phyloP scores from a whole-genome alignment of 2,329 filamentous ascomycete species.

The Xylaria sp. region DNA sequence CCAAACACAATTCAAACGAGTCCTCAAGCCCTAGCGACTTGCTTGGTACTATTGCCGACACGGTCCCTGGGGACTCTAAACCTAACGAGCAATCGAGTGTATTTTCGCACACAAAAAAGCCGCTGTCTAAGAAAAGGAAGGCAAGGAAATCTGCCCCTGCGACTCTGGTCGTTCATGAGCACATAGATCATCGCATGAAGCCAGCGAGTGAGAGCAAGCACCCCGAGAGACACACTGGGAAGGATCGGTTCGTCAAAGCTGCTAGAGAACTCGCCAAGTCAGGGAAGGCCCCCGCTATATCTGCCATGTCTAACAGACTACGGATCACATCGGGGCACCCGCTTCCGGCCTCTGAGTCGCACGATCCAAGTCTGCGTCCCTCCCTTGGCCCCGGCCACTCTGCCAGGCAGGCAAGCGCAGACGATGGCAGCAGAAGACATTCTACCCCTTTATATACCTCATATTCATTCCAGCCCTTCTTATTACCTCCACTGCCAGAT shows the following conservation, averaged over 20 bases:
- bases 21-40: background rate
- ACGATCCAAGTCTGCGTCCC: background rate
- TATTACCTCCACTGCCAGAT: constrained; percentile 16
- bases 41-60: background rate
- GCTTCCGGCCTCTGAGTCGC: background rate
- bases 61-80: background rate
- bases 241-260: constrained; percentile 41
- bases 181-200: constrained; percentile 6
- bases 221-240: constrained; percentile 34
- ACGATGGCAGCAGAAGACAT: constrained; percentile 55
- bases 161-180: constrained; percentile 35
- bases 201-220: constrained; percentile 29
- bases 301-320: constrained; percentile 29
- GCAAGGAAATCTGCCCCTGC: constrained; percentile 56
- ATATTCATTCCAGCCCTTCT: constrained; percentile 20
- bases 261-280: constrained; percentile 40
- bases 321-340: constrained; percentile 19
- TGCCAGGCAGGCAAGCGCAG: constrained; percentile 53
- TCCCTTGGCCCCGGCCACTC: background rate
- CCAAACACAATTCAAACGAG: background rate
- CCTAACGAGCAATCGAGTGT: background rate
- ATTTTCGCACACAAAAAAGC: background rate
- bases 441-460: constrained; percentile 13
- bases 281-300: constrained; percentile 40
- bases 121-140: constrained; percentile 41